Percentiles rank a stretch among this genome's conserved stretches.
Evolutionary conservation across 306 rosid species (phyloP).

Genomic region (Carpinus fangiana): DNA sequence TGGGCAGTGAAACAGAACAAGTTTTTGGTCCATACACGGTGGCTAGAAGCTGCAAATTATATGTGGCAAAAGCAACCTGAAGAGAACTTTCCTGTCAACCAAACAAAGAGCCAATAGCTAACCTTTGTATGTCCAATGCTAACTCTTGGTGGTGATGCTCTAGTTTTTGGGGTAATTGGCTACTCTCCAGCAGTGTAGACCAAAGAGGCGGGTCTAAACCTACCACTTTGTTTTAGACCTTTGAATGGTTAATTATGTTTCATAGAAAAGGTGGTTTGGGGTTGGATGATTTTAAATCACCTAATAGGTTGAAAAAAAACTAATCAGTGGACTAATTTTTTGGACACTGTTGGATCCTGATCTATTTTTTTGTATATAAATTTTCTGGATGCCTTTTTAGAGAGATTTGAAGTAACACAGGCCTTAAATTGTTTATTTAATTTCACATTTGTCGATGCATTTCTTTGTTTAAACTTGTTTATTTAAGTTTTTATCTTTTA

Average conservation of each 20-base stretch:
- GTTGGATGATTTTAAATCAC: neutral
- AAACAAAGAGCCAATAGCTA: conserved; percentile 30
- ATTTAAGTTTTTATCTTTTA: too few relatives aligned
- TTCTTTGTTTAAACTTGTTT: too few relatives aligned
- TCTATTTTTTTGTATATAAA: neutral
- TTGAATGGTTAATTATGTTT: neutral
- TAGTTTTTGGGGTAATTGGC: too few relatives aligned
- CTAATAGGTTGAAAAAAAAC: neutral
- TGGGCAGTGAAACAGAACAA: conserved; percentile 76
- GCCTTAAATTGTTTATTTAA: too few relatives aligned
- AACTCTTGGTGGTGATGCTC: conserved; percentile 13
- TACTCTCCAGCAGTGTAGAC: neutral
- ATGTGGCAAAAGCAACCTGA: conserved; percentile 78
- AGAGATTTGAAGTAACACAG: neutral
- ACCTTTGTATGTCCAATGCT: neutral
- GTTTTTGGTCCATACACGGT: conserved; percentile 76
- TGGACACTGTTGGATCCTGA: neutral
- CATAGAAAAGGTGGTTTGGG: neutral
- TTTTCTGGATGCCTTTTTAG: neutral
- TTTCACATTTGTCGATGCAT: too few relatives aligned
- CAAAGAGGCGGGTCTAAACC: neutral
- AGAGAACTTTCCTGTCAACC: conserved; percentile 47
- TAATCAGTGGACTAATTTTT: neutral
- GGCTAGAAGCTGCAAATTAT: conserved; percentile 83
- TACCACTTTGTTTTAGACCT: neutral